Conservation (phyloP, 2,329 filamentous ascomycete genomes). For the Fusarium begoniae region DNA sequence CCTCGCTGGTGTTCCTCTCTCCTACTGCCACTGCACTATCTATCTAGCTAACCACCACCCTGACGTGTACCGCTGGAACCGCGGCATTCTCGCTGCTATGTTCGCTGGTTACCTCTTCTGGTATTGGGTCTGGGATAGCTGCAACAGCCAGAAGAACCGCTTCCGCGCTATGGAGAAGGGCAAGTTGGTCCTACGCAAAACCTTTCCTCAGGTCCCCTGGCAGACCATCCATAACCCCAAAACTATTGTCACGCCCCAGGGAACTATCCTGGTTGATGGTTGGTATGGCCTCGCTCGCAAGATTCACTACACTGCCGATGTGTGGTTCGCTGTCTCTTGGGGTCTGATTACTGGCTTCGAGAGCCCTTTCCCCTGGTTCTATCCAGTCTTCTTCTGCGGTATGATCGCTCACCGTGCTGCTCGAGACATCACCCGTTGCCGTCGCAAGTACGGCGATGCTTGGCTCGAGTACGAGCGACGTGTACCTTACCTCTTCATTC, state of each 20-base stretch:
- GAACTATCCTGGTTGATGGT: slow-evolving; percentile 82
- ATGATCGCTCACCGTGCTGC: slow-evolving; percentile 85
- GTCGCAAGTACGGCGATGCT: slow-evolving; percentile 81
- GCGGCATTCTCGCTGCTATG: slow-evolving; percentile 69
- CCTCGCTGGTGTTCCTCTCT: slow-evolving; percentile 87
- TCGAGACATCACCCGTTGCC: slow-evolving; percentile 81
- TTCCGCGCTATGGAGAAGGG: slow-evolving; percentile 85
- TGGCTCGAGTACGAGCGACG: slow-evolving; percentile 82
- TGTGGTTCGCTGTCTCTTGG: slow-evolving; percentile 61
- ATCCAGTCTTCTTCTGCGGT: slow-evolving; percentile 80
- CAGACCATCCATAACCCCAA: slow-evolving; percentile 83
- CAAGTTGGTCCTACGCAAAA: slow-evolving; percentile 73
- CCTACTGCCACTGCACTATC: slow-evolving; percentile 93
- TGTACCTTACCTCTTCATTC: slow-evolving; percentile 87
- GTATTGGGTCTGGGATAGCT: slow-evolving; percentile 93
- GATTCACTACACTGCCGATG: slow-evolving; percentile 61
- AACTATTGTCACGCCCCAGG: slow-evolving; percentile 75
- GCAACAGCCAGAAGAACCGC: slow-evolving; percentile 93
- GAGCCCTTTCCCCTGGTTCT: slow-evolving; percentile 91
- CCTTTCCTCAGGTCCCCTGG: slow-evolving; percentile 93
- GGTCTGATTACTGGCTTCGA: slow-evolving; percentile 62
- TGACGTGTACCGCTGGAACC: slow-evolving; percentile 79
- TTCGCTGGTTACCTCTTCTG: slow-evolving; percentile 79
- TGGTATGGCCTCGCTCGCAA: slow-evolving; percentile 83
- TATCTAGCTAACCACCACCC: slow-evolving; percentile 88